phyloP scores from a whole-genome alignment of 108 stramenopile genomes.

The Nitzschia inconspicua region DNA sequence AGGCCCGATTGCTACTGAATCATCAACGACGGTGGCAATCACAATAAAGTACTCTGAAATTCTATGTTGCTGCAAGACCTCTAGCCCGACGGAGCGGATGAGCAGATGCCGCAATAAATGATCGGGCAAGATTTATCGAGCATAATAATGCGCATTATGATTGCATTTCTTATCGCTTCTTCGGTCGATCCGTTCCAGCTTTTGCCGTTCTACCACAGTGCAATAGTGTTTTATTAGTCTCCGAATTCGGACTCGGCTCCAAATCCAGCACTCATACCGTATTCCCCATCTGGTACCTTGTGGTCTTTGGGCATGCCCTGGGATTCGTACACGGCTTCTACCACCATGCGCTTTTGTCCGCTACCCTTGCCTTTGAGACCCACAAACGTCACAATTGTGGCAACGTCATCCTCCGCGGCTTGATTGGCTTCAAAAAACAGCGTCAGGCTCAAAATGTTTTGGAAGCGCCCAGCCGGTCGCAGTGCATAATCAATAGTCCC shows the following conservation, averaged over 20 bases:
- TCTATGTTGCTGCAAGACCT: too few species aligned
- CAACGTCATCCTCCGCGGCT: constrained; percentile 37
- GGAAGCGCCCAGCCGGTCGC: constrained; percentile 81
- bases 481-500: constrained; percentile 83
- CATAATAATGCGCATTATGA: too few species aligned
- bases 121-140: too few species aligned
- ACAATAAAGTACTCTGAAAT: too few species aligned
- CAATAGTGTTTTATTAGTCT: too few species aligned
- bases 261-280: constrained; percentile 65
- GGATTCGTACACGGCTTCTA: constrained; percentile 76
- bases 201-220: too few species aligned
- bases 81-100: too few species aligned
- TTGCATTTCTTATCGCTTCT: too few species aligned
- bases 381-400: constrained; percentile 75
- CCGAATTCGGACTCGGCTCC: constrained; percentile 15
- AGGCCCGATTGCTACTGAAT: too few species aligned
- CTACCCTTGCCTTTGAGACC: constrained; percentile 86
- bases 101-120: too few species aligned
- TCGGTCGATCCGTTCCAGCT: too few species aligned
- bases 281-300: constrained; percentile 63
- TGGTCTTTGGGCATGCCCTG: constrained; percentile 78
- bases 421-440: constrained; percentile 78
- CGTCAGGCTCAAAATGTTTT: constrained; percentile 67
- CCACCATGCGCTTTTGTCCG: constrained; percentile 59
- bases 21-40: too few species aligned